Evolutionary conservation across 768 basidiomycete species (phyloP).

Genomic region (Auriculariales sp.): DNA sequence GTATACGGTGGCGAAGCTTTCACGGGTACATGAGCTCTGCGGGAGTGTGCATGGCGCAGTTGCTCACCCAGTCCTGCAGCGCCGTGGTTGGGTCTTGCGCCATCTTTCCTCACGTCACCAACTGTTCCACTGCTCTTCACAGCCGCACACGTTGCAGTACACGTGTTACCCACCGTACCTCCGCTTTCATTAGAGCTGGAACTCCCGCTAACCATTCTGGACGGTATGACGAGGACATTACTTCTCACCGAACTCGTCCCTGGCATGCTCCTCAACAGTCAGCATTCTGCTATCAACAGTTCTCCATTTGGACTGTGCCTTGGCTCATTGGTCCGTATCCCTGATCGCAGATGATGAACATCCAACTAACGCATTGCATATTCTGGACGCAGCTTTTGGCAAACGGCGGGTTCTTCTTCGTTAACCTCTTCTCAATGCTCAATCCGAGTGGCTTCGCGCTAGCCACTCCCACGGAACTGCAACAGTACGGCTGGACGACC

Average conservation of each 20-base stretch:
- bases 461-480: slow-evolving; percentile 66
- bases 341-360: too few relatives aligned
- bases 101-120: slow-evolving; percentile 72
- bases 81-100: slow-evolving; percentile 46
- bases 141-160: slow-evolving; percentile 43
- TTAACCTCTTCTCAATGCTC: slow-evolving; percentile 60
- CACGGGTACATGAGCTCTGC: slow-evolving; percentile 28
- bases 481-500: slow-evolving; percentile 73
- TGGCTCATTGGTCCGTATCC: slow-evolving; percentile 45
- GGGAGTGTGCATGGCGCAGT: background rate
- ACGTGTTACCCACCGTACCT: slow-evolving; percentile 43
- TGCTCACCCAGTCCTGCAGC: slow-evolving; percentile 21
- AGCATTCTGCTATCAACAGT: slow-evolving; percentile 31
- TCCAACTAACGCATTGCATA: too few relatives aligned
- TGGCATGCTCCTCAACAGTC: slow-evolving; percentile 42
- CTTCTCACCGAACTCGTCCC: slow-evolving; percentile 70
- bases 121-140: slow-evolving; percentile 49
- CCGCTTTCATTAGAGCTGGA: slow-evolving; percentile 40
- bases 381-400: slow-evolving; percentile 45
- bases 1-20: slow-evolving; percentile 73
- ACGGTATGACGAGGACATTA: slow-evolving; percentile 66
- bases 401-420: slow-evolving; percentile 72
- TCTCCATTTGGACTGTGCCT: slow-evolving; percentile 71
- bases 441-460: slow-evolving; percentile 54
- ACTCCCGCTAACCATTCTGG: slow-evolving; percentile 56